phyloP scores from a whole-genome alignment of 164 flowering plant genomes.

The Annona cherimola region DNA sequence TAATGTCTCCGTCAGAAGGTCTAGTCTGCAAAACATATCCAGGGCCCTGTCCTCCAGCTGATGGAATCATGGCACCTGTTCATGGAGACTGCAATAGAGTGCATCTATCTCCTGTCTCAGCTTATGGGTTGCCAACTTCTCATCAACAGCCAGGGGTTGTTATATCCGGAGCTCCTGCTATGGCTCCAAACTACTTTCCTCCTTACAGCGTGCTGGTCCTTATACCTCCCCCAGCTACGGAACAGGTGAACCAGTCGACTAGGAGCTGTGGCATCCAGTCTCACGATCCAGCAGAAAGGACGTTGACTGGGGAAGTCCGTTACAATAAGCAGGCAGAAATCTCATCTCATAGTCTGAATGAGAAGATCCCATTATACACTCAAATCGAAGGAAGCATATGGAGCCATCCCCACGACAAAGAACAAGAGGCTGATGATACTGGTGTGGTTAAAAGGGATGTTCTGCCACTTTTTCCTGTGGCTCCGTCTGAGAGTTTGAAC shows the following conservation, averaged over 20 bases:
- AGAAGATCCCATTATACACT: slow-evolving; percentile 29
- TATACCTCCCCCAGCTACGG: slow-evolving; percentile 41
- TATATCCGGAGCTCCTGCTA: slow-evolving; percentile 30
- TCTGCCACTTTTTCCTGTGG: slow-evolving; percentile 42
- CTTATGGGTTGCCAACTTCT: slow-evolving; percentile 41
- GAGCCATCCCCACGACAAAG: slow-evolving; percentile 53
- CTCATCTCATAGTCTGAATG: slow-evolving; percentile 35
- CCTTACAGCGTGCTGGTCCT: slow-evolving; percentile 54
- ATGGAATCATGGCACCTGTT: slow-evolving; percentile 40
- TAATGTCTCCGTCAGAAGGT: slow-evolving; percentile 91
- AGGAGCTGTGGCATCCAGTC: slow-evolving; percentile 17
- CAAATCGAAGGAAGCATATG: slow-evolving; percentile 62
- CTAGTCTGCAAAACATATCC: slow-evolving; percentile 82
- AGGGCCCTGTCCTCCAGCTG: slow-evolving; percentile 45
- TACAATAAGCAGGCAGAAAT: slow-evolving; percentile 31
- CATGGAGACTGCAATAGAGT: slow-evolving; percentile 33
- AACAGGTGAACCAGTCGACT: slow-evolving; percentile 33
- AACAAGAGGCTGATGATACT: slow-evolving; percentile 1
- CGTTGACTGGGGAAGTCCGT: slow-evolving; percentile 24
- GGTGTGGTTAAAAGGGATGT: background rate
- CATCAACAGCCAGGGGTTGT: slow-evolving; percentile 34
- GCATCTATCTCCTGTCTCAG: slow-evolving; percentile 25
- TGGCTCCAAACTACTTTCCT: slow-evolving; percentile 42
- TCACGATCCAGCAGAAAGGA: slow-evolving; percentile 21
- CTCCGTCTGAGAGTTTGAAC: slow-evolving; percentile 21